Evolutionary conservation across 1,284 basidiomycete genomes (phyloP).

Genomic region (Sparassis latifolia): DNA sequence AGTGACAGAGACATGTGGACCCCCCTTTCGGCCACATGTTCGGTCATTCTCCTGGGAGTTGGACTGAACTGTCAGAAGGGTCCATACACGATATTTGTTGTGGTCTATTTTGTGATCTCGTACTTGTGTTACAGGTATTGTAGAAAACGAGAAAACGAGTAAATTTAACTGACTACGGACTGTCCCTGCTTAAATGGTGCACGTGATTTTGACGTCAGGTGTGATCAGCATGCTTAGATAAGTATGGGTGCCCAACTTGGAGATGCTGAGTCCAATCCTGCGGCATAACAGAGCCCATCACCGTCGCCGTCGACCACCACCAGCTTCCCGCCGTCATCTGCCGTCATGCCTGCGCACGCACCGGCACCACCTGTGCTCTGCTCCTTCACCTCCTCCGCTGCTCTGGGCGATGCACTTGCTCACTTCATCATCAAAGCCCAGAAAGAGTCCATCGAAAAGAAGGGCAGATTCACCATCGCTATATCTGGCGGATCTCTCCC

Average conservation of each 20-base stretch:
- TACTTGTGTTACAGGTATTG: too few relatives aligned
- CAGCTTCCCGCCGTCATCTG: not conserved
- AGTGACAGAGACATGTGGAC: not conserved
- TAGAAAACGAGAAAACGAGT: too few relatives aligned
- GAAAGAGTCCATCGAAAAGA: constrained; percentile 83
- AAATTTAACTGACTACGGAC: too few relatives aligned
- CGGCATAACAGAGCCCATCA: too few relatives aligned
- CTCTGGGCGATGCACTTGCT: constrained; percentile 64
- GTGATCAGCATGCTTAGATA: too few relatives aligned
- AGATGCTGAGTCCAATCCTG: too few relatives aligned
- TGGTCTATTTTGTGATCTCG: too few relatives aligned
- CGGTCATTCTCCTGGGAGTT: constrained; percentile 24
- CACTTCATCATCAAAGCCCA: constrained; percentile 85
- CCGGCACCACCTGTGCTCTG: constrained; percentile 70
- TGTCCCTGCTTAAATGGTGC: too few relatives aligned
- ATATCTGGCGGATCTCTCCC: constrained; percentile 93
- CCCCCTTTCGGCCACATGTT: constrained; percentile 8
- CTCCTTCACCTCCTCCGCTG: constrained; percentile 58
- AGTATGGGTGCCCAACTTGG: too few relatives aligned
- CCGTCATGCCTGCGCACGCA: constrained; percentile 21
- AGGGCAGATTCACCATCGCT: constrained; percentile 88
- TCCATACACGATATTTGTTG: too few relatives aligned
- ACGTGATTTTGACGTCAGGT: too few relatives aligned
- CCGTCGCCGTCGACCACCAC: too few relatives aligned
- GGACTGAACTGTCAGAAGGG: constrained; percentile 28